These are phyloP conservation scores for Lasiodiplodia citricola DNA, from an alignment of 2,329 filamentous ascomycete species.

Conservation along the genomic window DNA sequence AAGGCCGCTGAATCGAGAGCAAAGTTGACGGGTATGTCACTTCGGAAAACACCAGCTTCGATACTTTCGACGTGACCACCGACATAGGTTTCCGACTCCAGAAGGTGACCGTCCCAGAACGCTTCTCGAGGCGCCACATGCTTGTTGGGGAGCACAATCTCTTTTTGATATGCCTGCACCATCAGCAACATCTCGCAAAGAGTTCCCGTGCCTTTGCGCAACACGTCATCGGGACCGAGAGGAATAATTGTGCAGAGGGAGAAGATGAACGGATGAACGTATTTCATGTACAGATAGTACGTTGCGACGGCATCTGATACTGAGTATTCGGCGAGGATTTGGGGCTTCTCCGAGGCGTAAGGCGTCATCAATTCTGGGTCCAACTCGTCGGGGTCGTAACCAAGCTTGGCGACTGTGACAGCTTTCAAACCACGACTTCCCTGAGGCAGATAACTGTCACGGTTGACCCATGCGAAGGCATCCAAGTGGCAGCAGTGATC, in stretches of 20 bases:
- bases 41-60: constrained; percentile 93
- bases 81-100: constrained; percentile 97
- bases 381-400: constrained; percentile 96
- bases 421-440: constrained; percentile 97
- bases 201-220: constrained; percentile 95
- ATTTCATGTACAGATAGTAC: constrained; percentile 99
- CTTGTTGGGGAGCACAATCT: constrained; percentile 95
- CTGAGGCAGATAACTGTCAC: constrained; percentile 96
- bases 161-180: constrained; percentile 93
- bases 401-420: constrained; percentile 95
- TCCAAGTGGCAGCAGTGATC: constrained; percentile 98
- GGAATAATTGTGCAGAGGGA: constrained; percentile 97
- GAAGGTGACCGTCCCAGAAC: constrained; percentile 94
- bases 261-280: constrained; percentile 99
- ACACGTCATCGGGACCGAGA: constrained; percentile 86
- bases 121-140: constrained; percentile 88
- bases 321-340: constrained; percentile 95
- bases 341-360: constrained; percentile 81
- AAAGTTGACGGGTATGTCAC: constrained; percentile 95
- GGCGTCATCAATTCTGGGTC: constrained; percentile 98
- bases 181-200: constrained; percentile 99
- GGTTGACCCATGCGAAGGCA: constrained; percentile 98
- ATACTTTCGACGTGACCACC: constrained; percentile 99
- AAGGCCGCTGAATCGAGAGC: constrained; percentile 86
- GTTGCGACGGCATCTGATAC: constrained; percentile 98